These are phyloP conservation scores for Exophiala phaeomuriformis DNA, from an alignment of 2,329 filamentous ascomycete species.

Conservation along the genomic window DNA sequence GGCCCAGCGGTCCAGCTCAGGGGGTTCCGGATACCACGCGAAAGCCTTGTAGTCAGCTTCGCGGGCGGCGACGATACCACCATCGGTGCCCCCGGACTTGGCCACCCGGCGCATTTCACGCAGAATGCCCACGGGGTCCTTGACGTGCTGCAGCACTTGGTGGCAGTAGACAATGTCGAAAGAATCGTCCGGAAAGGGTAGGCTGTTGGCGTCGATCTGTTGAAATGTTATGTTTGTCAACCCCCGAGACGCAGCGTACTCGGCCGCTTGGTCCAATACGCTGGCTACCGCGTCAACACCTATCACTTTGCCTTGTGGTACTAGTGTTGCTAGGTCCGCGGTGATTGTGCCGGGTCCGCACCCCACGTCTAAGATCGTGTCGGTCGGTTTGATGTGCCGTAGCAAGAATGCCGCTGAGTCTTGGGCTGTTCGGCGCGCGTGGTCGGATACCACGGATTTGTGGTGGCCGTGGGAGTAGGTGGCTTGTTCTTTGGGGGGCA, in stretches of 20 bases:
- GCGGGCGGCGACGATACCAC: slow-evolving; percentile 46
- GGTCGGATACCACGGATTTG: slow-evolving; percentile 32
- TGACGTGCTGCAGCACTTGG: slow-evolving; percentile 52
- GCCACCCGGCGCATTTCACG: slow-evolving; percentile 49
- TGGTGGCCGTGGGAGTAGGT: slow-evolving; percentile 38
- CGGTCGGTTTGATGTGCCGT: slow-evolving; percentile 33
- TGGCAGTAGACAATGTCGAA: slow-evolving; percentile 57
- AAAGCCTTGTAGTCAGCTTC: slow-evolving; percentile 33
- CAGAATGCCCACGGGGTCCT: slow-evolving; percentile 45
- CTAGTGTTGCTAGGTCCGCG: slow-evolving; percentile 34
- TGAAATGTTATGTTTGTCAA: slow-evolving; percentile 34
- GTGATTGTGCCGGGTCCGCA: slow-evolving; percentile 42
- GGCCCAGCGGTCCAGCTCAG: slow-evolving; percentile 28
- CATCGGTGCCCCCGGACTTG: slow-evolving; percentile 46
- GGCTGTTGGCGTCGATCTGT: slow-evolving; percentile 36
- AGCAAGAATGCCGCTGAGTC: slow-evolving; percentile 37
- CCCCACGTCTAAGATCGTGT: slow-evolving; percentile 39
- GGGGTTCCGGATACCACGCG: slow-evolving; percentile 29
- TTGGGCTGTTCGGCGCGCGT: slow-evolving; percentile 31
- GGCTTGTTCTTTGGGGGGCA: slow-evolving; percentile 16
- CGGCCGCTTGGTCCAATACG: slow-evolving; percentile 31
- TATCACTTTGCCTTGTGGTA: slow-evolving; percentile 35
- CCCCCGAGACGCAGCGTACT: slow-evolving; percentile 29
- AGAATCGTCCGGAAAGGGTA: slow-evolving; percentile 39
- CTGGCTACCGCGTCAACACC: slow-evolving; percentile 32